phyloP scores from a whole-genome alignment of 2,329 filamentous ascomycete species.

The Fusarium pseudograminearum region DNA sequence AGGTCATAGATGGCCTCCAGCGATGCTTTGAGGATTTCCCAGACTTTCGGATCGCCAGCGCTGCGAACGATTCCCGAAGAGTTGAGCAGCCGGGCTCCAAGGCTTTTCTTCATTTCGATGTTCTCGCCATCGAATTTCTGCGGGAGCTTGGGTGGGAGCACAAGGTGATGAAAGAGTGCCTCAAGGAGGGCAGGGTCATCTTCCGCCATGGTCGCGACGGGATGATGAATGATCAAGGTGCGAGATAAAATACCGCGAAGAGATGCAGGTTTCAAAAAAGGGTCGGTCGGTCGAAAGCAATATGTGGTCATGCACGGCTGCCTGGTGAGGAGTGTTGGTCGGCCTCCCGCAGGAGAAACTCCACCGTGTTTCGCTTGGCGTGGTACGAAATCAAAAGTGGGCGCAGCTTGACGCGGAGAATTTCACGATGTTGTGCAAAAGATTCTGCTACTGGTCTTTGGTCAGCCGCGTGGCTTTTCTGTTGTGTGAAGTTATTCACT shows the following conservation, averaged over 20 bases:
- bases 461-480: no score
- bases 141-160: constrained; percentile 42
- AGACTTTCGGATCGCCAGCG: no score
- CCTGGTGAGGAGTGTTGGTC: not conserved
- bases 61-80: no score
- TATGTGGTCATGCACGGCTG: not conserved
- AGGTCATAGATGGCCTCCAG: no score
- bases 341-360: no score
- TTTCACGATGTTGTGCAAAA: rapidly evolving
- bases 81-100: no score
- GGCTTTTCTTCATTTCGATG: no score
- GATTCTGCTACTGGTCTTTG: no score
- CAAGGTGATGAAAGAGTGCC: constrained; percentile 40
- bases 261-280: not conserved
- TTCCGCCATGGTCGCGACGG: not conserved
- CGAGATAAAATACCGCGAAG: not conserved
- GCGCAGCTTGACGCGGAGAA: no score
- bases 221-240: not conserved
- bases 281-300: not conserved
- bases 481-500: no score
- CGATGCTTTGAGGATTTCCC: no score
- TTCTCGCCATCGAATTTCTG: constrained; percentile 12
- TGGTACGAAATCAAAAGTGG: no score
- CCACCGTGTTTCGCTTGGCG: rapidly evolving
- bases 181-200: not conserved